Evolutionary conservation across 192 early-diverging fungal species (phyloP).

Genomic region (Gaertneriomyces sp.): DNA sequence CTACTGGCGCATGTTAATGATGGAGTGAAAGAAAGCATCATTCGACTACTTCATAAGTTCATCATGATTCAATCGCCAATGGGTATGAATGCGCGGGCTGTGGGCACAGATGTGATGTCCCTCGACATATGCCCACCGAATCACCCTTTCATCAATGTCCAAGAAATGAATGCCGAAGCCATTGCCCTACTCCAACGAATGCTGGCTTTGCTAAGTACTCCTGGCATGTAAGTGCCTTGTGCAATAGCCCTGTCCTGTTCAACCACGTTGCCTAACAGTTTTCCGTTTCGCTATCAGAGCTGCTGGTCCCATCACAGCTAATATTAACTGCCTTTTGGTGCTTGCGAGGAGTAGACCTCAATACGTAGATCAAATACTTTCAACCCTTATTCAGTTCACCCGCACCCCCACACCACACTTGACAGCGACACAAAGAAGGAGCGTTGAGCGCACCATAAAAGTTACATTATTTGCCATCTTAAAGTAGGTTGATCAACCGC

Average conservation of each 20-base stretch:
- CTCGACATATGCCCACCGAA: slow-evolving; percentile 29
- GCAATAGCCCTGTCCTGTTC: not conserved
- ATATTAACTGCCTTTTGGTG: slow-evolving; percentile 38
- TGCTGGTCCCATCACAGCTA: slow-evolving; percentile 32
- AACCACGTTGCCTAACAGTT: slow-evolving; percentile 2
- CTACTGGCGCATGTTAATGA: slow-evolving; percentile 21
- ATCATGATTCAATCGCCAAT: slow-evolving; percentile 16
- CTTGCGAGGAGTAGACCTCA: slow-evolving; percentile 28
- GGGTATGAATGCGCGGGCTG: not conserved
- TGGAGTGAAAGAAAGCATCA: slow-evolving; percentile 19
- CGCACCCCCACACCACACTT: slow-evolving; percentile 7
- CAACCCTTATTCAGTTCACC: slow-evolving; percentile 29
- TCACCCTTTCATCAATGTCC: slow-evolving; percentile 34
- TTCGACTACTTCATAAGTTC: slow-evolving; percentile 24
- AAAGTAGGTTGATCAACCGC: slow-evolving; percentile 14
- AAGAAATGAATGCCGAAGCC: slow-evolving; percentile 32
- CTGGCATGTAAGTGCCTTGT: slow-evolving; percentile 19
- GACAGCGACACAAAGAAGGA: slow-evolving; percentile 23
- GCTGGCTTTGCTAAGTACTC: slow-evolving; percentile 9
- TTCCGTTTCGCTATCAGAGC: slow-evolving; percentile 18
- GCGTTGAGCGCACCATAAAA: slow-evolving; percentile 40
- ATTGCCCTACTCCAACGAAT: slow-evolving; percentile 26
- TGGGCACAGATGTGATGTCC: slow-evolving; percentile 28
- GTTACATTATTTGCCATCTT: slow-evolving; percentile 36
- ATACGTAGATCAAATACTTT: slow-evolving; percentile 22